phyloP scores from a whole-genome alignment of 129 eudicot genomes.

The Artemisia argyi region DNA sequence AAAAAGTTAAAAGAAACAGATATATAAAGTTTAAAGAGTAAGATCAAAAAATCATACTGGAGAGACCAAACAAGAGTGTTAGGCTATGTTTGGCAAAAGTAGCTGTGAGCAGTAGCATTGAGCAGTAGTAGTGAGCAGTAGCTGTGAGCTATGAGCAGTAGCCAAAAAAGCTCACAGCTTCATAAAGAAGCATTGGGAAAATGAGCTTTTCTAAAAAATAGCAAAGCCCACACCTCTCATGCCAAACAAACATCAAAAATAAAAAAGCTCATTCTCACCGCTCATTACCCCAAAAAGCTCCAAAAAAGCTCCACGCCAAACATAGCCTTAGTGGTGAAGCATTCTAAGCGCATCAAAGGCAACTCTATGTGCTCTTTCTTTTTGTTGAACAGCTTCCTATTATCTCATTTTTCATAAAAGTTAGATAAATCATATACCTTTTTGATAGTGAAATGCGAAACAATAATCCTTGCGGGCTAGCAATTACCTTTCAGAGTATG shows the following conservation, averaged over 20 bases:
- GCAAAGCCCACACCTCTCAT: too few species aligned
- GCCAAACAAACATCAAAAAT: too few species aligned
- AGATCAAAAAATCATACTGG: slow-evolving; percentile 42
- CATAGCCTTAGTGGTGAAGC: slow-evolving; percentile 86
- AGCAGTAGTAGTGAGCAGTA: too few species aligned
- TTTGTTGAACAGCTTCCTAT: slow-evolving; percentile 85
- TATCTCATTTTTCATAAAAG: slow-evolving; percentile 5
- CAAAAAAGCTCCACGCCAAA: too few species aligned
- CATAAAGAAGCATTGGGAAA: too few species aligned
- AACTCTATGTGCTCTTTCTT: slow-evolving; percentile 72
- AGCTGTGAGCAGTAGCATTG: too few species aligned
- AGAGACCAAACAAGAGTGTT: slow-evolving; percentile 69
- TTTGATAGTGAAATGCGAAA: not conserved
- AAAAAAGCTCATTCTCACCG: too few species aligned
- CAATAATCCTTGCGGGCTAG: not conserved
- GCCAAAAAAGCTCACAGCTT: too few species aligned
- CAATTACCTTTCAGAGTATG: slow-evolving; percentile 61
- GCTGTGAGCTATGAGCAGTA: too few species aligned
- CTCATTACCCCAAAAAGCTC: too few species aligned
- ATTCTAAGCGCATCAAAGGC: slow-evolving; percentile 82
- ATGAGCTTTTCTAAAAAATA: too few species aligned
- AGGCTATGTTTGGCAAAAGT: too few species aligned
- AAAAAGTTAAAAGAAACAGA: not conserved
- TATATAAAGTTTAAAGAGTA: not conserved
- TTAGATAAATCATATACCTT: not conserved